phyloP scores from a whole-genome alignment of 352 stramenopile species.

The Globisporangium emineosum region DNA sequence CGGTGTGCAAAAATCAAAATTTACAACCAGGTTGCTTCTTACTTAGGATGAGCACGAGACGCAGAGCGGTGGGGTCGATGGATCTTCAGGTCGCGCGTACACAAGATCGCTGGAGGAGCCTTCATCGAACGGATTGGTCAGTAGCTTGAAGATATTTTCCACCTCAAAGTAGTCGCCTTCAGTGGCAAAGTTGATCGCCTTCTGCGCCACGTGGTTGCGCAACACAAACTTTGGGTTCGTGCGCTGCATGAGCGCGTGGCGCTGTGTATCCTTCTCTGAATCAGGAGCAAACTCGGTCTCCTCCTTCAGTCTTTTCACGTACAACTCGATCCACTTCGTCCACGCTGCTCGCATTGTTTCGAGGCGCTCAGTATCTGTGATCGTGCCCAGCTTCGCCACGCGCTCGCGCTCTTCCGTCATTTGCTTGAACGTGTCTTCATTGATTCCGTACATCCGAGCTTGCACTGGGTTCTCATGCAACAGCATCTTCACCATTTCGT shows the following conservation, averaged over 20 bases:
- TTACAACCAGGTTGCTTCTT: neutral
- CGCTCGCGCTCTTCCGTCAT: conserved; percentile 51
- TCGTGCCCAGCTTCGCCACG: conserved; percentile 37
- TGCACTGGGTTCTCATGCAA: conserved; percentile 55
- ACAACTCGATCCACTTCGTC: conserved; percentile 57
- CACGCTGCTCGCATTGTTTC: conserved; percentile 43
- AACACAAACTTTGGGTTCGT: conserved; percentile 85
- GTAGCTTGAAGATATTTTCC: conserved; percentile 63
- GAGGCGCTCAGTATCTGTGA: conserved; percentile 46
- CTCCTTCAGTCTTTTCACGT: conserved; percentile 40
- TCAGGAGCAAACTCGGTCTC: conserved; percentile 38
- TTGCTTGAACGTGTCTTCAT: conserved; percentile 43
- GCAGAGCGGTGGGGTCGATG: conserved; percentile 47
- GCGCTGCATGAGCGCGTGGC: conserved; percentile 43
- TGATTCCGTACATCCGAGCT: conserved; percentile 76
- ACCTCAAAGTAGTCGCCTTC: conserved; percentile 65
- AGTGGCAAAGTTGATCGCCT: conserved; percentile 77
- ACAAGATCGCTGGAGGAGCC: conserved; percentile 32
- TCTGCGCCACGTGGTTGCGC: conserved; percentile 89
- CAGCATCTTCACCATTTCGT: conserved; percentile 62
- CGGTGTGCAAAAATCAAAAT: neutral
- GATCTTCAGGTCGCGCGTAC: conserved; percentile 53
- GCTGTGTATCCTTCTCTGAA: conserved; percentile 30
- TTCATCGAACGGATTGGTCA: conserved; percentile 72
- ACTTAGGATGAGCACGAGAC: conserved; percentile 83